phyloP scores from a whole-genome alignment of 768 basidiomycete genomes.

The Thelephora ganbajun region DNA sequence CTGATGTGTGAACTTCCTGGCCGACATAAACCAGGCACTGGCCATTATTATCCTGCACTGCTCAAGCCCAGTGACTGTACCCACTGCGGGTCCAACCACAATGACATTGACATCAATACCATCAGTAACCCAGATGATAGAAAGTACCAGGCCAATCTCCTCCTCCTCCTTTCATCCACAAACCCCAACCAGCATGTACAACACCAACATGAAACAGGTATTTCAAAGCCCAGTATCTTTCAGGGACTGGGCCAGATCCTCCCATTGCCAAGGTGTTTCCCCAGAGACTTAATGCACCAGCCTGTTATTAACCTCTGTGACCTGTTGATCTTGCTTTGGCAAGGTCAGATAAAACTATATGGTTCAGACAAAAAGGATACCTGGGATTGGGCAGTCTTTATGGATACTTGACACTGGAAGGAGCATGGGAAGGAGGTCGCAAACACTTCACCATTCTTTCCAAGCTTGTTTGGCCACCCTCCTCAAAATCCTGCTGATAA shows the following conservation, averaged over 20 bases:
- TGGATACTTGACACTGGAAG: too few relatives aligned
- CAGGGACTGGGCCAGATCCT: slow-evolving; percentile 14
- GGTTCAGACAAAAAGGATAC: too few relatives aligned
- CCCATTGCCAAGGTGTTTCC: slow-evolving; percentile 18
- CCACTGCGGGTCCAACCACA: slow-evolving; percentile 14
- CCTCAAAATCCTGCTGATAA: slow-evolving; percentile 28
- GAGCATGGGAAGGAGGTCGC: too few relatives aligned
- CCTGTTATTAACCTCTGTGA: slow-evolving; percentile 22
- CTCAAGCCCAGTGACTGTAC: slow-evolving; percentile 14
- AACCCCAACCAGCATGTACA: slow-evolving; percentile 15
- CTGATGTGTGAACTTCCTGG: slow-evolving; percentile 18
- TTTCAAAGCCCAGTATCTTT: slow-evolving; percentile 24
- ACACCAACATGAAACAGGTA: slow-evolving; percentile 17
- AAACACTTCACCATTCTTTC: slow-evolving; percentile 18
- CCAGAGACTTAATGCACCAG: slow-evolving; percentile 26
- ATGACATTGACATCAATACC: slow-evolving; percentile 14
- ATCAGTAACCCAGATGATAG: neutral
- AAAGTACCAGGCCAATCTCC: slow-evolving; percentile 11
- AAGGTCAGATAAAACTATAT: too few relatives aligned
- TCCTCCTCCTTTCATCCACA: slow-evolving; percentile 7
- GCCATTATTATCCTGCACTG: slow-evolving; percentile 21
- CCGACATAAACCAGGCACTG: slow-evolving; percentile 12
- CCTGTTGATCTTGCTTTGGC: slow-evolving; percentile 20
- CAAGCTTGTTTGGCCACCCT: slow-evolving; percentile 26
- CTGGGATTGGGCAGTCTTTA: slow-evolving; percentile 18